Base-by-base conservation (phyloP, 192 early-diverging fungal species). In the Entomortierella lignicola region DNA sequence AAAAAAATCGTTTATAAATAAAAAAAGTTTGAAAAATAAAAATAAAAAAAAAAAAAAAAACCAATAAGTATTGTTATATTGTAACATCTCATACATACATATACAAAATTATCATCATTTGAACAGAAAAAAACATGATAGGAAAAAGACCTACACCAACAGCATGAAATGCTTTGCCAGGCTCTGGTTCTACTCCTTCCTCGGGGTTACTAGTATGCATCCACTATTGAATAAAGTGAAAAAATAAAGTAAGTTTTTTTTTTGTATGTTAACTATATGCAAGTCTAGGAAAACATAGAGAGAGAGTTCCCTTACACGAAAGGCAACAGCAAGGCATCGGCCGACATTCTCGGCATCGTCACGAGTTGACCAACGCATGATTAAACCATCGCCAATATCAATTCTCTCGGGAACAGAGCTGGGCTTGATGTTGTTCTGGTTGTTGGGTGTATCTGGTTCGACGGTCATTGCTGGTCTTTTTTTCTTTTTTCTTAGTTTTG, bases 321-420 rank as follows among this genome's bases (percentile, higher is more conserved):
- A 71, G 20, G 31, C 54, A 8, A 57, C 34, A 6, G 60, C 60
- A 26, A 63, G 25, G 31, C 32, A 48, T 6, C 31, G 18, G 6
- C 60, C 60, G 6, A 71, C 43, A 17, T 71, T 58, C 20, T 39
- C 25, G 7, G 27, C 34, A 18, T 71, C 69, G 13, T 34, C 61
- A 25, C 37, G 32, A 25, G 69, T 71, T 2, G 69, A 71, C 69
- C 69, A 71, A 10, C 69, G 69, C 60, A 71, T 48, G n/a, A 71
- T 20, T 2, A 71, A 54, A 27, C 69, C 69, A 39, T 71, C 69
- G 25, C 69, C 69, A 41, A 71, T 71, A 10, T 71, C 69, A 60
- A 71, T 71, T 26, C 59, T 60, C 11, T 61, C 56, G 7, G 66
- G 66, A 13, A n/a, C n/a, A n/a, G n/a, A n/a, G n/a, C n/a, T n/a